Evolutionary conservation across 257 asterid species (phyloP).

Genomic region (Buddleja alternifolia): DNA sequence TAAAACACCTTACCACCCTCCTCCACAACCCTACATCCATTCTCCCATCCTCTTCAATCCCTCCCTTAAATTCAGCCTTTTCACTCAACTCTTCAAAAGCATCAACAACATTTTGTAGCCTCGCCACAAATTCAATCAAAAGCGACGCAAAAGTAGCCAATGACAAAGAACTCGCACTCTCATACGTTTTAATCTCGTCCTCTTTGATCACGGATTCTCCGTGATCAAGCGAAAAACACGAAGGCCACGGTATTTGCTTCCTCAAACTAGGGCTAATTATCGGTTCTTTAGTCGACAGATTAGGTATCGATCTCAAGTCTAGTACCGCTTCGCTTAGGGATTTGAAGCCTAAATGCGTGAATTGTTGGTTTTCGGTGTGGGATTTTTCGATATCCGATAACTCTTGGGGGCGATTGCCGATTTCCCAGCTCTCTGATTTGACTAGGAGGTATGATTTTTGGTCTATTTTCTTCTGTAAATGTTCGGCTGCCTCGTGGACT

Average conservation of each 20-base stretch:
- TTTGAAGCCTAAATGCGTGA: conserved; percentile 24
- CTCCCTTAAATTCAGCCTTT: conserved; percentile 41
- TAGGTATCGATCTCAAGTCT: conserved; percentile 23
- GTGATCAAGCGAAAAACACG: conserved; percentile 36
- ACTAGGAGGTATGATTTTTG: conserved; percentile 38
- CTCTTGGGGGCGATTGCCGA: conserved; percentile 26
- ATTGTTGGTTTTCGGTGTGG: neutral
- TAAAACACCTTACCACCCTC: neutral
- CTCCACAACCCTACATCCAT: neutral
- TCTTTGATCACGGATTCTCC: conserved; percentile 31
- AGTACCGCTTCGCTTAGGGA: conserved; percentile 37
- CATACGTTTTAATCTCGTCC: conserved; percentile 36
- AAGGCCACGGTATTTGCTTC: conserved; percentile 45
- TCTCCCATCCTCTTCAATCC: neutral
- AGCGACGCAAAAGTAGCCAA: conserved; percentile 53
- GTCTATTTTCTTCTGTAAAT: conserved; percentile 44
- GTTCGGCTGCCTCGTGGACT: conserved; percentile 49
- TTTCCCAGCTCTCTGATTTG: conserved; percentile 45
- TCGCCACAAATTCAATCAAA: conserved; percentile 50
- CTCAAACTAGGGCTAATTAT: neutral
- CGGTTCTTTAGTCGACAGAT: neutral
- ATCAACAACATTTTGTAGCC: conserved; percentile 50
- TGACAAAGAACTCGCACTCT: conserved; percentile 53
- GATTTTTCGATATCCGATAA: conserved; percentile 17
- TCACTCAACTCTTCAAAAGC: conserved; percentile 45